These are phyloP conservation scores for Akanthomyces uredinophilus DNA, from an alignment of 2,329 filamentous ascomycete species.

Conservation along the genomic window DNA sequence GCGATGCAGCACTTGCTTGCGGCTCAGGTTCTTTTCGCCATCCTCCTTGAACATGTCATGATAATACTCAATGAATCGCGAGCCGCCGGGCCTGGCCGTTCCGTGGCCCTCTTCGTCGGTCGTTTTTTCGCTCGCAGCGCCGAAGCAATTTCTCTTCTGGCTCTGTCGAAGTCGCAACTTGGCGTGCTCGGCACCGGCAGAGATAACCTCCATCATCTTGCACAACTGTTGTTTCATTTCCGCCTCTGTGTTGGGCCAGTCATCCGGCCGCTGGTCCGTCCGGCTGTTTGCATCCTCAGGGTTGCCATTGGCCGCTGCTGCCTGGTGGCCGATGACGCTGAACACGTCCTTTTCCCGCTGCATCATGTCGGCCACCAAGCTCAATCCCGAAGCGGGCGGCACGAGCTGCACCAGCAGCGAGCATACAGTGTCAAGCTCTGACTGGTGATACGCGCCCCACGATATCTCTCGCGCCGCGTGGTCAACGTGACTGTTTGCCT, in stretches of 20 bases:
- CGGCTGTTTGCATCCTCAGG: background rate
- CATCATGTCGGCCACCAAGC: constrained; percentile 11
- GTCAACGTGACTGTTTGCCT: constrained; percentile 6
- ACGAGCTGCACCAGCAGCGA: constrained; percentile 4
- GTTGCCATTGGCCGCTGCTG: background rate
- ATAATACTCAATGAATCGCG: background rate
- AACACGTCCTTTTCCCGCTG: constrained; percentile 17
- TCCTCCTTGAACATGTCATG: constrained; percentile 4
- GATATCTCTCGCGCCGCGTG: constrained; percentile 11
- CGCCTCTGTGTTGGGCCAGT: background rate
- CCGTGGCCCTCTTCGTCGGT: background rate
- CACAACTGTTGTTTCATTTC: constrained; percentile 1
- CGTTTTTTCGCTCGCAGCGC: background rate
- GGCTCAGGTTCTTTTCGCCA: background rate
- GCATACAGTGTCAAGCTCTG: constrained; percentile 1
- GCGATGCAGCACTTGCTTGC: background rate
- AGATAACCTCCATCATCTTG: constrained; percentile 3
- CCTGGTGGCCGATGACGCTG: constrained; percentile 22
- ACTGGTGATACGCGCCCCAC: constrained; percentile 5
- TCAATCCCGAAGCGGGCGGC: background rate
- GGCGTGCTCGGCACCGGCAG: background rate
- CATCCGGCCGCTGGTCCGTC: background rate
- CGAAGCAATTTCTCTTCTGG: background rate
- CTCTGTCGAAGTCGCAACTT: background rate
- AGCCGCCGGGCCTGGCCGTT: background rate